Evolutionary conservation across 2,329 filamentous ascomycete genomes (phyloP), one percentile per base, ranked within the genome.

Genomic region (Aspergillus intermedius): DNA sequence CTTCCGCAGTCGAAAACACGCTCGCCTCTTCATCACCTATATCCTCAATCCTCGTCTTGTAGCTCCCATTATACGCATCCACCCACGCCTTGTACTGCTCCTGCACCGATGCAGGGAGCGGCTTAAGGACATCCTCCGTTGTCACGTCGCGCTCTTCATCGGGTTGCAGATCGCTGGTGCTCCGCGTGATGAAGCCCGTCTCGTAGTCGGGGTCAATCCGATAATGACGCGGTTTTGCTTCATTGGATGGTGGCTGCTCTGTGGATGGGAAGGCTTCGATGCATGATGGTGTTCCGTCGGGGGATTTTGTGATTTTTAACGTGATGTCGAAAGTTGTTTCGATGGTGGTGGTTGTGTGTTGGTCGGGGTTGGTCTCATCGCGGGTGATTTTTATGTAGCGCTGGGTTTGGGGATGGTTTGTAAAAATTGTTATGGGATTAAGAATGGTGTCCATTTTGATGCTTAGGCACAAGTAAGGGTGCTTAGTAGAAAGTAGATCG

Each of bases 181-280:
- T 46, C 6, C 48, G 51, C 54, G 49, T 57, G 7, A 59, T 47
- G 12, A 57, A 57, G 13, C 48, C 48, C 6, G 54, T 54, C 17
- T 53, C 50, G 28, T 53, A 56, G 17, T 59, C 58, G 8, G 55
- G 40, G 30, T 54, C 51, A 12, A 57, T 59, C 8, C 52, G 51
- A 21, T 56, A 59, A 37, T 56, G 52, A 1, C 46, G 49, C n/a
- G 42, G 44, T 9, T 30, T 30, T 5, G 1, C 22, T 46, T 15
- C 22, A 19, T 42, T 23, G 41, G 19, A 34, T 30, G 21, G 23
- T 44, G 10, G 46, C 6, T 23, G 23, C n/a, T 3, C 7, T 13
- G 10, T 37, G 25, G 19, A 10, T 15, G 19, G 17, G 15, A 19
- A 15, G 15, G 34, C 8, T 44, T 37, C 8, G 47, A 49, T 41